These are phyloP conservation scores for Fusarium euwallaceae DNA, from an alignment of 2,329 filamentous ascomycete genomes.

Conservation along the genomic window DNA sequence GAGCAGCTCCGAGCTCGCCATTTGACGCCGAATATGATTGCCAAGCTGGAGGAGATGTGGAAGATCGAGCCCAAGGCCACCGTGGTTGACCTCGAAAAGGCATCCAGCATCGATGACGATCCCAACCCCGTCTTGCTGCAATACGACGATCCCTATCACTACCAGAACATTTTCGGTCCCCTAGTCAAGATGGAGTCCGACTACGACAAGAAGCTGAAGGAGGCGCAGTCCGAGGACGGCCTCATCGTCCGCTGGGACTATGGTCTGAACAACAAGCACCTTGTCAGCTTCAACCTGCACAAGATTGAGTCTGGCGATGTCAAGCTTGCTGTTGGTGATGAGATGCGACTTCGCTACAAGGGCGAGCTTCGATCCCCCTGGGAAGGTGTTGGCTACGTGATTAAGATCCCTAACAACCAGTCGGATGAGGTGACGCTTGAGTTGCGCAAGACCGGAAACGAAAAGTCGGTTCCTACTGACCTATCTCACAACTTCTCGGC, in stretches of 20 bases:
- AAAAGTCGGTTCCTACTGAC: slow-evolving; percentile 95
- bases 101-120: slow-evolving; percentile 91
- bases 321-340: slow-evolving; percentile 96
- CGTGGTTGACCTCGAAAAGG: slow-evolving; percentile 91
- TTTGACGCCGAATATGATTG: slow-evolving; percentile 92
- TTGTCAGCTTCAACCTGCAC: slow-evolving; percentile 94
- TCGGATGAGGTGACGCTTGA: slow-evolving; percentile 98
- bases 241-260: slow-evolving; percentile 94
- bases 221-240: slow-evolving; percentile 97
- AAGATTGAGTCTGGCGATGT: slow-evolving; percentile 98
- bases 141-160: slow-evolving; percentile 98
- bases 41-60: slow-evolving; percentile 97
- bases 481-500: slow-evolving; percentile 98
- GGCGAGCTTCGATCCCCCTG: slow-evolving; percentile 92
- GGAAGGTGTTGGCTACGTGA: slow-evolving; percentile 98
- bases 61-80: slow-evolving; percentile 94
- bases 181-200: slow-evolving; percentile 99
- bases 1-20: slow-evolving; percentile 97
- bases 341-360: slow-evolving; percentile 97
- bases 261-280: slow-evolving; percentile 96
- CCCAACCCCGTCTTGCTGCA: slow-evolving; percentile 91
- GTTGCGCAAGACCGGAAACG: slow-evolving; percentile 91
- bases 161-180: slow-evolving; percentile 98
- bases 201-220: slow-evolving; percentile 98
- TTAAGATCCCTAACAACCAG: slow-evolving; percentile 99